Conservation (phyloP, 179 eudicot genomes). For the Pouteria campechiana region DNA sequence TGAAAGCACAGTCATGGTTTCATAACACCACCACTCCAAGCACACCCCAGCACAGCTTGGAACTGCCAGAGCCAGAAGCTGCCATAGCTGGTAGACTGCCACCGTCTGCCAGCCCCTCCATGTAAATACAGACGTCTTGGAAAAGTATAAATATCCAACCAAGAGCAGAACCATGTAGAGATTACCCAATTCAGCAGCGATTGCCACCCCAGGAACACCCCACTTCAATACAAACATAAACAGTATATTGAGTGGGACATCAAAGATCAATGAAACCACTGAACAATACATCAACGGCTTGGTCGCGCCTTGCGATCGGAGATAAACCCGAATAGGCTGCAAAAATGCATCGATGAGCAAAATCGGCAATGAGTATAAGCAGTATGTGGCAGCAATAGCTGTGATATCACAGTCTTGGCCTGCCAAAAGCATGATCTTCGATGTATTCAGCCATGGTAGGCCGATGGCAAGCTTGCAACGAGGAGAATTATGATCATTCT, state of each 20-base stretch:
- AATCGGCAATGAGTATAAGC: slow-evolving; percentile 66
- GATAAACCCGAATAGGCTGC: slow-evolving; percentile 67
- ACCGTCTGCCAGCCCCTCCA: slow-evolving; percentile 12
- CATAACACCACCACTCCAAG: slow-evolving; percentile 99
- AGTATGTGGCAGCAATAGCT: slow-evolving; percentile 62
- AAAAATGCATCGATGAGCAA: slow-evolving; percentile 53
- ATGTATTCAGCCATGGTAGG: slow-evolving; percentile 54
- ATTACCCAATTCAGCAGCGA: slow-evolving; percentile 64
- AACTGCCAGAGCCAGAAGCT: slow-evolving; percentile 46
- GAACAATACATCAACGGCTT: slow-evolving; percentile 83
- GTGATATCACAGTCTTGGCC: slow-evolving; percentile 79
- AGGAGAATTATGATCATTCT: slow-evolving; percentile 65
- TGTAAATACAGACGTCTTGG: slow-evolving; percentile 32
- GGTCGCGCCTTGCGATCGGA: slow-evolving; percentile 80
- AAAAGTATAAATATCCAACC: slow-evolving; percentile 45
- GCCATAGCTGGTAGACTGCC: slow-evolving; percentile 26
- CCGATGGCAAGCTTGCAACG: slow-evolving; percentile 54
- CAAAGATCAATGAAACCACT: slow-evolving; percentile 49
- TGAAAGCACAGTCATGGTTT: slow-evolving; percentile 76
- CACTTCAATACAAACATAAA: slow-evolving; percentile 31
- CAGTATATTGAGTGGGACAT: slow-evolving; percentile 60
- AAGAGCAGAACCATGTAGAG: slow-evolving; percentile 63
- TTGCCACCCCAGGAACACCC: slow-evolving; percentile 80
- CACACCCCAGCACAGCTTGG: slow-evolving; percentile 85
- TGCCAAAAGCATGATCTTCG: slow-evolving; percentile 51